Percentiles rank a stretch among this genome's conserved stretches.
Conservation (phyloP, 225 moss, liverwort and hornwort species). For the Marchantia paleacea region DNA sequence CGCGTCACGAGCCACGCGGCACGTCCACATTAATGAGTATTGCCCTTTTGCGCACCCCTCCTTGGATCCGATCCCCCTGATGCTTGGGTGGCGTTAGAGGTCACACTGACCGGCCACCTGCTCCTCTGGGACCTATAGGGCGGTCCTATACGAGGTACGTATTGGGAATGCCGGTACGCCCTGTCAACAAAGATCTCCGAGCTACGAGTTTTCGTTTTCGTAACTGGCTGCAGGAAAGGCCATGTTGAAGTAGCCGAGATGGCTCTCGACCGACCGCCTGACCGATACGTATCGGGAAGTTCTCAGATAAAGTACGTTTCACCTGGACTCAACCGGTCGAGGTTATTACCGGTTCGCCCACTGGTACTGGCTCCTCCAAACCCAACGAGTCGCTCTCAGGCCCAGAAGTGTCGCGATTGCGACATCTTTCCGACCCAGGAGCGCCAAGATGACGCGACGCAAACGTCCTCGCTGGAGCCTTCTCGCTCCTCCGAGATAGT, state of each 20-base stretch:
- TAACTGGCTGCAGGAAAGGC: no score
- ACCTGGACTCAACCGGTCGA: neutral
- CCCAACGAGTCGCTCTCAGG: no score
- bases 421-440: neutral
- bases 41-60: neutral
- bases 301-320: neutral
- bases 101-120: constrained; percentile 7
- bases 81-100: neutral
- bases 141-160: neutral
- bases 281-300: neutral
- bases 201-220: no score
- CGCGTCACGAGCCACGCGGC: neutral
- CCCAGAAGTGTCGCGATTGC: neutral
- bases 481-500: neutral
- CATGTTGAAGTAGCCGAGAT: neutral
- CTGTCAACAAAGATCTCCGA: neutral
- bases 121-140: neutral
- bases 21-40: neutral
- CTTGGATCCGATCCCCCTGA: neutral
- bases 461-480: neutral
- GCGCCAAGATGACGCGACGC: neutral
- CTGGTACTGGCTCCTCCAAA: neutral
- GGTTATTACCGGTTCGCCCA: neutral
- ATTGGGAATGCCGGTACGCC: neutral
- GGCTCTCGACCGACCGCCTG: neutral